Evolutionary conservation across 1,284 basidiomycete species (phyloP), one percentile per base, ranked within the genome.

Genomic region (Tilletia caries): DNA sequence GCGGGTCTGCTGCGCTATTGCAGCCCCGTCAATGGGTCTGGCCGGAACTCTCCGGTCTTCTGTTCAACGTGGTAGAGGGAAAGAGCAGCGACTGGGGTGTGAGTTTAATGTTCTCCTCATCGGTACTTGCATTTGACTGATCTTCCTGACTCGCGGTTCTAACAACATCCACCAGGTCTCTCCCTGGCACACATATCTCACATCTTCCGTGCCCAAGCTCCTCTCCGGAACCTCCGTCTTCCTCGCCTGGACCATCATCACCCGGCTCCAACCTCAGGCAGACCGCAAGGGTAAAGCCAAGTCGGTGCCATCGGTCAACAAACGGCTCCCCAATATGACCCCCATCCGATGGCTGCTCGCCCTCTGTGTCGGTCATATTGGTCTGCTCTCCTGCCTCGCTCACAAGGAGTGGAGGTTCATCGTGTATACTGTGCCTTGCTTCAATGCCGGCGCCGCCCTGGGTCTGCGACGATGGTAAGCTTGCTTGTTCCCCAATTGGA

Each of bases 1-100:
- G 86, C 64, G 82, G 84, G 72, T 64, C 70, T 29, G 15, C 27
- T 58, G 3, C 33, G 72, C 54, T 71, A 86, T 85, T 79, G 86
- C 88, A 6, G 27, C 58, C 58, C 18, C 58, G 32, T 13, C 58
- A 43, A 23, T 41, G 37, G 41, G 80, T 94, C 0, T 97, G 94
- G 94, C 95, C 95, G 0, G 96, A 98, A 81, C 85, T 93, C 18
- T 86, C 88, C 3, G 88, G 89, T 0, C 76, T 95, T 25, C 88
- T 90, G 73, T 98, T 93, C 86, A 98, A 98, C 79, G 89, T 97
- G 29, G 85, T 91, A 20, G 84, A 93, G 80, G 93, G 93, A 27
- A 92, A 95, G 81, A 91, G 91, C 62, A 85, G 89, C 0, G 89
- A 95, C 32, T 98, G 95, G 95, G 95, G 96, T 73, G 91, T 95